phyloP scores from a whole-genome alignment of 345 rosid species.

The Euclidium syriacum region DNA sequence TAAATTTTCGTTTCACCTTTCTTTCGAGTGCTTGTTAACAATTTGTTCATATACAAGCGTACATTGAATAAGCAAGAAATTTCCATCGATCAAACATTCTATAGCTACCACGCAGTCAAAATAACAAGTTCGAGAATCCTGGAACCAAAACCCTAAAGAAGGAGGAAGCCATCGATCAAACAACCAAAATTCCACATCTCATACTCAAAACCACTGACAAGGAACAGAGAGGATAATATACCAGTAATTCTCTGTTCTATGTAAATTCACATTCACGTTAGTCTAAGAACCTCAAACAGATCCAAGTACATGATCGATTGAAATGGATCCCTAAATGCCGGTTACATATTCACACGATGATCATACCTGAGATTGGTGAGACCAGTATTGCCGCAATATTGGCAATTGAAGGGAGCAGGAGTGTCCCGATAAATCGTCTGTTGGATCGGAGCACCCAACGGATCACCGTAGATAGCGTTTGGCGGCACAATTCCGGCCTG shows the following conservation, averaged over 20 bases:
- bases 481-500: constrained; percentile 74
- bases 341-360: background rate
- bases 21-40: background rate
- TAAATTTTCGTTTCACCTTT: background rate
- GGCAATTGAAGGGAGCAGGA: constrained; percentile 91
- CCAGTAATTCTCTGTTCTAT: background rate
- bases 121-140: background rate
- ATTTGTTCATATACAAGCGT: background rate
- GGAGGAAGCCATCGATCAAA: background rate
- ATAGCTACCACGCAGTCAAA: background rate
- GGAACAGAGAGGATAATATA: background rate
- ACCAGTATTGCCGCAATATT: constrained; percentile 67
- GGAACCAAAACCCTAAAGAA: background rate
- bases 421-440: constrained; percentile 87
- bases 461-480: constrained; percentile 65
- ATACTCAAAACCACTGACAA: constrained; percentile 7
- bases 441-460: constrained; percentile 70
- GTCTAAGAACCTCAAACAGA: no score
- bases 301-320: background rate
- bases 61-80: background rate
- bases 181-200: background rate
- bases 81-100: background rate
- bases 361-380: constrained; percentile 67
- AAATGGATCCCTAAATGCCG: background rate
- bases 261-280: background rate